Evolutionary conservation across 257 asterid species (phyloP), one percentile per base, ranked within the genome.

Genomic region (Oldenlandia corymbosa): DNA sequence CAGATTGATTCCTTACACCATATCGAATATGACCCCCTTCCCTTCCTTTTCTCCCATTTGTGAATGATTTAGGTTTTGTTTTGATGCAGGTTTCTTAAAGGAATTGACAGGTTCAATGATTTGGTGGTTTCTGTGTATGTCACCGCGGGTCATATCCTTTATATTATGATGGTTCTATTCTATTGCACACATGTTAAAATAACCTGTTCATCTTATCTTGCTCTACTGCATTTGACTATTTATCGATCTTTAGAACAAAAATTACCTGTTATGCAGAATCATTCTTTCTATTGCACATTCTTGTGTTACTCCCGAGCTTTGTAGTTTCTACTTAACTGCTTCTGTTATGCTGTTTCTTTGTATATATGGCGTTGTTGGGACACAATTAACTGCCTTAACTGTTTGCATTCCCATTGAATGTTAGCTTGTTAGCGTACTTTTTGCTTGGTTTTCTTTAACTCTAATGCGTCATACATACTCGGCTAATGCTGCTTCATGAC

Each of bases 111-210:
- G 73, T 93, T 93, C 78, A 84, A 87, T 57, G 99, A 90, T 78
- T 72, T 90, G 83, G 91, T 82, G 77, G 99, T 90, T n/a, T 90
- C 97, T 4, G 96, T 93, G 8, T 85, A 90, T 60, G 96, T 93
- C 58, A 90, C 95, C 71, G 96, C 97, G 52, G 99, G 99, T 80
- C 99, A 93, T 93, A 93, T 93, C 97, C 97, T 93, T 51, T 73
- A 51, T 68, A 60, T 65, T 42, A 60, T 71, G 31, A 56, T 27
- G 1, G 16, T 57, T 39, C 23, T 36, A 26, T 2, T 31, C 10
- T 32, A 0, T 32, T 0, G 0, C 0, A 28, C 2, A 12, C n/a
- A 31, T 37, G 7, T 31, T 17, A 4, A 17, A 45, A 31, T 62
- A 30, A 10, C 46, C 21, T 3, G 17, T 61, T 62, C 14, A 62